Evolutionary conservation across 2,329 filamentous ascomycete genomes (phyloP).

Genomic region (Eurotiales sp.): DNA sequence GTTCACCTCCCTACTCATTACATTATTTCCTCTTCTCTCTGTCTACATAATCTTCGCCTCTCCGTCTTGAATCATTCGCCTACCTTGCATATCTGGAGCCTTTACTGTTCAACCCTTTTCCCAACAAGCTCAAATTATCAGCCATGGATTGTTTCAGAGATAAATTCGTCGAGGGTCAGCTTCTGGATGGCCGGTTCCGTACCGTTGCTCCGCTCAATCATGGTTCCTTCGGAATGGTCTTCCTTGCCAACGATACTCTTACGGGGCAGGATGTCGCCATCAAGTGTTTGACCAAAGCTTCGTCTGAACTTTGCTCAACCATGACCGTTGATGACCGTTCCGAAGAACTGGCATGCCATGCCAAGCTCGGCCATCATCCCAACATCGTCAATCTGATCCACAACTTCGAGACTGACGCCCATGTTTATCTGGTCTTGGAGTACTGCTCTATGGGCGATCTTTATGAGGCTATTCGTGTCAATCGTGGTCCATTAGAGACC

Average conservation of each 20-base stretch:
- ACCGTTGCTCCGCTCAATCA: constrained; percentile 94
- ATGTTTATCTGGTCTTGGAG: constrained; percentile 89
- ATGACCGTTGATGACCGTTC: constrained; percentile 73
- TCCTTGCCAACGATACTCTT: constrained; percentile 75
- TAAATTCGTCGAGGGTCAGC: constrained; percentile 32
- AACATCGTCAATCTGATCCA: constrained; percentile 92
- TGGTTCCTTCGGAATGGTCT: constrained; percentile 98
- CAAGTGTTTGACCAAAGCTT: constrained; percentile 90
- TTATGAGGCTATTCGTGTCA: constrained; percentile 92
- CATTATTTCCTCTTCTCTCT: constrained; percentile 20
- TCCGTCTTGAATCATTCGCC: constrained; percentile 12
- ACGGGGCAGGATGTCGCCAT: constrained; percentile 83
- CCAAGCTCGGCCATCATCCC: constrained; percentile 70
- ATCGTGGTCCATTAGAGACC: constrained; percentile 84
- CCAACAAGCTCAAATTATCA: background rate
- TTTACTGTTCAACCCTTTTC: constrained; percentile 18
- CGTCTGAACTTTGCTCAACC: constrained; percentile 56
- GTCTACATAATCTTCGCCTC: constrained; percentile 29
- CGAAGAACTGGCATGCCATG: constrained; percentile 65
- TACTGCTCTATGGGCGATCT: constrained; percentile 93
- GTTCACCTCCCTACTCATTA: constrained; percentile 20
- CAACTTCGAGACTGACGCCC: constrained; percentile 86
- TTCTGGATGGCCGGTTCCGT: constrained; percentile 69
- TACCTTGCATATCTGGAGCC: constrained; percentile 18
- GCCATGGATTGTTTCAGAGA: constrained; percentile 34